Percentiles rank a stretch among this genome's conserved stretches.
Evolutionary conservation across 2,329 filamentous ascomycete species (phyloP).

Genomic region (Trichoderma hamatum): DNA sequence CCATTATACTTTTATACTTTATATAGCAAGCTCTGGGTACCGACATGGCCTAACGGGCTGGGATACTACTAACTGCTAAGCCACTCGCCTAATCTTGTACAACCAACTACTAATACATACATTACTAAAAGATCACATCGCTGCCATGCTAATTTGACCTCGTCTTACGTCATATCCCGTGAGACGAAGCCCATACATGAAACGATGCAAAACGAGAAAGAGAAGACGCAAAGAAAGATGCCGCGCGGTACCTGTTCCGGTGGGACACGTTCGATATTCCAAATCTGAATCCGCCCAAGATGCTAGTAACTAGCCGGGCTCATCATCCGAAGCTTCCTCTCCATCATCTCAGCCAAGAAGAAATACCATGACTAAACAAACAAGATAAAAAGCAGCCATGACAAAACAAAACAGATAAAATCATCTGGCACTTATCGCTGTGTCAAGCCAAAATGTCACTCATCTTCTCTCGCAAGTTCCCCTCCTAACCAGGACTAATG

Average conservation of each 20-base stretch:
- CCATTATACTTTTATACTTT: neutral
- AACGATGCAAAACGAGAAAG: neutral
- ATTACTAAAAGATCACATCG: neutral
- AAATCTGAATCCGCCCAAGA: neutral
- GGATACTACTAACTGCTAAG: neutral
- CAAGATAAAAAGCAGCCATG: conserved; percentile 7
- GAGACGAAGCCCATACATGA: neutral
- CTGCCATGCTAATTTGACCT: neutral
- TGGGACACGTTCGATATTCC: neutral
- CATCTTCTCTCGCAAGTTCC: neutral
- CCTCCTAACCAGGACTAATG: neutral
- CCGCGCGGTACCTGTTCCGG: neutral
- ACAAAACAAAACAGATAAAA: conserved; percentile 12
- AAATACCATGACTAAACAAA: neutral
- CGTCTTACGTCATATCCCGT: neutral
- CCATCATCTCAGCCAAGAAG: neutral
- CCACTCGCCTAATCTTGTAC: neutral
- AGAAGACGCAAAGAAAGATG: neutral
- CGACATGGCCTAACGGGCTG: neutral
- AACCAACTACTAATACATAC: no score
- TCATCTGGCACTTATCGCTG: neutral
- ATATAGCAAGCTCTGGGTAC: neutral
- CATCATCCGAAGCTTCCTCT: neutral
- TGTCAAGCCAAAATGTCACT: neutral
- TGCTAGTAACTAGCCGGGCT: neutral